Evolutionary conservation across 495 filamentous ascomycete genomes (phyloP).

Genomic region (Rhypophila decipiens): DNA sequence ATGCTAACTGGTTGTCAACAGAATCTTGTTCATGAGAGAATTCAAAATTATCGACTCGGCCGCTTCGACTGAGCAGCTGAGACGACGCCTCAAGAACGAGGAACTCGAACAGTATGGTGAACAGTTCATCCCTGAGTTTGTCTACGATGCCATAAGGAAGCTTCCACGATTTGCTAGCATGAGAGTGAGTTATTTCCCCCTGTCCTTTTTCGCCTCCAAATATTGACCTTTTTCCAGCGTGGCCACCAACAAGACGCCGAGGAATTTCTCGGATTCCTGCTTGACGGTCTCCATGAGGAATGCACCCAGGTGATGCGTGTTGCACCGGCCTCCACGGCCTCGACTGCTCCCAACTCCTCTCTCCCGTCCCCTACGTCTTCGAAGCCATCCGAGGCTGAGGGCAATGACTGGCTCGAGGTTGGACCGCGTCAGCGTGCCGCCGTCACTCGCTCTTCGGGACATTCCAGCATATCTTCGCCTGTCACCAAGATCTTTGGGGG

Average conservation of each 20-base stretch:
- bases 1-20: conserved; percentile 26
- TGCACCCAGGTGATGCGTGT: conserved; percentile 69
- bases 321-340: conserved; percentile 31
- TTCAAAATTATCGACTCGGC: conserved; percentile 81
- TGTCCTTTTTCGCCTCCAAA: not conserved
- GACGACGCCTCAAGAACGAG: conserved; percentile 63
- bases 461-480: conserved; percentile 65
- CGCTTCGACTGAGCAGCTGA: conserved; percentile 64
- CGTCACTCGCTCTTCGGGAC: conserved; percentile 81
- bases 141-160: conserved; percentile 85
- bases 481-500: conserved; percentile 94
- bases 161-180: conserved; percentile 86
- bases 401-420: conserved; percentile 82
- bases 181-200: conserved; percentile 51
- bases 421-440: conserved; percentile 84
- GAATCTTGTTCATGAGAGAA: conserved; percentile 94
- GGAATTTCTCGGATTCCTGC: conserved; percentile 90
- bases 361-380: conserved; percentile 29
- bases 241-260: conserved; percentile 98
- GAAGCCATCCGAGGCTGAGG: conserved; percentile 31
- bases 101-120: conserved; percentile 90
- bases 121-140: conserved; percentile 86
- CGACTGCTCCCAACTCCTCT: conserved; percentile 34
- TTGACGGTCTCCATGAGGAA: conserved; percentile 91
- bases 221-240: conserved; percentile 47